These are phyloP conservation scores for Camptophora hylomeconis DNA, from an alignment of 2,329 filamentous ascomycete species.

Conservation along the genomic window DNA sequence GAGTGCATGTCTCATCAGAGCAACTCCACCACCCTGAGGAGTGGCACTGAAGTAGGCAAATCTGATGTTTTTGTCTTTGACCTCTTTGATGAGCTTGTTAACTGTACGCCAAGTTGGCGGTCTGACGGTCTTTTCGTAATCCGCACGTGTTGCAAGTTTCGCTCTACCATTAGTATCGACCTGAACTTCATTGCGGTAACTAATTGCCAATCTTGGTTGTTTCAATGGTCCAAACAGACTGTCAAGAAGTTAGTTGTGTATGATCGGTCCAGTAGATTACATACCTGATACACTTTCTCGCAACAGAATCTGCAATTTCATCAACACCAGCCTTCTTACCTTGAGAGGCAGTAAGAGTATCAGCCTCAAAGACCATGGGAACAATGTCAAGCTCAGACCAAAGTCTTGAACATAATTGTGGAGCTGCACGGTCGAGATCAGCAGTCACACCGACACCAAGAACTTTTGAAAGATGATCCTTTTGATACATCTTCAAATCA, in stretches of 20 bases:
- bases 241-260: neutral
- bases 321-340: constrained; percentile 49
- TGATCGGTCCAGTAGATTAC: constrained; percentile 17
- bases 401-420: constrained; percentile 53
- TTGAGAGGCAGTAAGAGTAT: constrained; percentile 9
- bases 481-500: constrained; percentile 7
- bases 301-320: constrained; percentile 71
- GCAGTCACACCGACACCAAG: constrained; percentile 58
- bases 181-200: constrained; percentile 54
- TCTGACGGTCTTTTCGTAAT: constrained; percentile 50
- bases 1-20: constrained; percentile 67
- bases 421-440: constrained; percentile 46
- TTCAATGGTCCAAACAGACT: constrained; percentile 62
- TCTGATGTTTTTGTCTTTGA: constrained; percentile 52
- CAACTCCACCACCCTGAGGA: constrained; percentile 70
- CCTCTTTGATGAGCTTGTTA: constrained; percentile 47
- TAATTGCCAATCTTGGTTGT: constrained; percentile 53
- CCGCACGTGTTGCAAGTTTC: constrained; percentile 41
- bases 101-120: constrained; percentile 52
- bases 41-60: constrained; percentile 71
- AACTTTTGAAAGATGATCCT: constrained; percentile 45
- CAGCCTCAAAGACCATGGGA: constrained; percentile 47
- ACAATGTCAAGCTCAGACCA: constrained; percentile 70
- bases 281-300: constrained; percentile 63
- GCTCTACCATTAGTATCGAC: constrained; percentile 56